A percentile compares a stretch with the other conserved stretches of the same genome.
These are phyloP conservation scores for Candida smagusa DNA, from an alignment of 1,139 yeast species.

Conservation along the genomic window DNA sequence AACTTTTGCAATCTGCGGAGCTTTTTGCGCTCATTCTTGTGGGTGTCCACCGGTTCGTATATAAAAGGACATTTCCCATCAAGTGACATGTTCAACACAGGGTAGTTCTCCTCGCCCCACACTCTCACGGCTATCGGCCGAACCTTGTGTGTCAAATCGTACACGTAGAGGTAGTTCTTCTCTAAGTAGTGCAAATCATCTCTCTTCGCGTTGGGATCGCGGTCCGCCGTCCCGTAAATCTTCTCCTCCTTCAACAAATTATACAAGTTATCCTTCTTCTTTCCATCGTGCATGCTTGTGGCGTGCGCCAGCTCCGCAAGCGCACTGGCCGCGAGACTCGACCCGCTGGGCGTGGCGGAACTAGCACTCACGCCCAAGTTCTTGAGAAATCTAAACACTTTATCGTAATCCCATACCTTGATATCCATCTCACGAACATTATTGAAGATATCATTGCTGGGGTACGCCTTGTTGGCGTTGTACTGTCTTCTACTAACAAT, in stretches of 20 bases:
- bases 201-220: constrained; percentile 81
- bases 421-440: constrained; percentile 59
- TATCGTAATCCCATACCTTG: constrained; percentile 87
- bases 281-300: constrained; percentile 3
- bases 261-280: constrained; percentile 42
- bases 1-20: constrained; percentile 38
- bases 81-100: constrained; percentile 42
- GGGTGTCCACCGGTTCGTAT: constrained; percentile 41
- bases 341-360: constrained; percentile 12
- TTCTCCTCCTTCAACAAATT: constrained; percentile 80
- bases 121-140: constrained; percentile 84
- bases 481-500: constrained; percentile 62
- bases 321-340: constrained; percentile 8
- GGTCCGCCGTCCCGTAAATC: constrained; percentile 79
- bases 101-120: constrained; percentile 56
- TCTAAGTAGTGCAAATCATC: constrained; percentile 84
- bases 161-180: constrained; percentile 63
- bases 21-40: constrained; percentile 31
- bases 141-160: constrained; percentile 74
- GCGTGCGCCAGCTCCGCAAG: background rate
- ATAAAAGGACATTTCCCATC: constrained; percentile 76
- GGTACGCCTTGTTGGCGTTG: constrained; percentile 20
- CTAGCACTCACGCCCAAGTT: constrained; percentile 52
- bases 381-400: constrained; percentile 74
- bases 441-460: constrained; percentile 61